Base-by-base conservation (phyloP, 305 asterid genomes). In the Solanum hybrid region DNA sequence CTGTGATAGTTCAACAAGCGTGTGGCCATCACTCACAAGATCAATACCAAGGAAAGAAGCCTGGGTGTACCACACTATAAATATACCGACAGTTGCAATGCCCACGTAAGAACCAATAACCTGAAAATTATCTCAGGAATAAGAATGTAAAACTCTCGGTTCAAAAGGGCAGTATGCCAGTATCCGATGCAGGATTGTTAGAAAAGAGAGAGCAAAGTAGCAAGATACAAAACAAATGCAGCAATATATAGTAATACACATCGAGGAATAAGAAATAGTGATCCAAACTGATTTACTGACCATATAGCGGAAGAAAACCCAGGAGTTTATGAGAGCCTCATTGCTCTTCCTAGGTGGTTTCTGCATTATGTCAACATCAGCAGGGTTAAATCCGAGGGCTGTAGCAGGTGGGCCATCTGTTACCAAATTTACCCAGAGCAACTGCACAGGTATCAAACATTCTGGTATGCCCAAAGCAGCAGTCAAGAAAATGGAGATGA, bases 381-480 rank as follows among this genome's bases (percentile, higher is more conserved):
- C 94, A 35, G 99, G 97, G 93, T 96, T 97, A 89, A 97, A 96
- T 76, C 99, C 99, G 7, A 97, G 96, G 79, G 99, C 98, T 4
- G 98, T 96, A 7, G 99, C 99, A 3, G 99, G 99, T 51, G 99
- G 99, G 24, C 99, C 99, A 91, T 97, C 99, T 1, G 99, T 96
- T 4, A 96, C 99, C 90, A 97, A 92, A 92, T 97, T 96, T 86
- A 97, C 99, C 99, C 99, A 97, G 73, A 97, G 95, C 89, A 97
- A 93, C 94, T 97, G 99, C 89, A 97, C 99, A 1, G 98, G 98
- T 85, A 95, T 95, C 99, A 97, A 86, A 86, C 98, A 94, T 90
- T 97, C 99, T 24, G 99, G 99, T 91, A 97, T 91, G 34, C 98
- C 98, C 2, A 97, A 93, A 17, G 97, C 97, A 87, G 99, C 96